Evolutionary conservation across 2,329 filamentous ascomycete genomes (phyloP), one percentile per base, ranked within the genome.

Genomic region (Rhynchosporium secalis): DNA sequence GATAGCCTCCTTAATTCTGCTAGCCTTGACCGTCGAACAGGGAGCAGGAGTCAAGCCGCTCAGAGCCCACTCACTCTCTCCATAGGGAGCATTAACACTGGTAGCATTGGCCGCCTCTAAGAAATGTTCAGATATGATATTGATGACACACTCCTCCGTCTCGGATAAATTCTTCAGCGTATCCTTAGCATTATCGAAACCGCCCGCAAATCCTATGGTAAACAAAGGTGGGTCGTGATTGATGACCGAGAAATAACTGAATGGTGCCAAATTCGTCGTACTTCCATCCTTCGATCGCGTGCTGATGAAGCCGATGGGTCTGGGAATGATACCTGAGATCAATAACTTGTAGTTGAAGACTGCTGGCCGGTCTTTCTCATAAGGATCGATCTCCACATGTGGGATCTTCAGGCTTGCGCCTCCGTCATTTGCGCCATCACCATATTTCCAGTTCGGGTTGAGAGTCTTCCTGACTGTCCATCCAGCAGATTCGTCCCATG

Each of bases 331-430:
- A 66, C 86, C 86, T 20, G 86, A 90, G 75, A 97, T 96, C 65
- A 97, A 80, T 13, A 97, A 84, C 77, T 96, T 96, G 83, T 98
- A 97, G 81, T 97, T 97, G 78, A 84, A 86, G 1, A 80, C 77
- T 0, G 85, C 77, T 0, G 86, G 82, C 0, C 93, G 84, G 38
- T 87, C 90, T 33, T 86, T 78, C 61, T 82, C 88, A 74, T 93
- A 86, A 0, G 93, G 93, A 75, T 96, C 88, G 70, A 97, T 96
- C 72, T 87, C 79, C 67, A 94, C 76, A 77, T 96, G 91, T 1
- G 71, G 60, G 15, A 78, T 74, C 63, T 85, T 83, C 60, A 67
- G 78, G 73, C 65, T 83, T 71, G 61, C 76, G 5, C 73, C 70
- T 47, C 69, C 56, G 29, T 78, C 74, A 78, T 91, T 92, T 64